Base-by-base conservation (phyloP, 1,284 basidiomycete genomes). In the Ustilago hordei region DNA sequence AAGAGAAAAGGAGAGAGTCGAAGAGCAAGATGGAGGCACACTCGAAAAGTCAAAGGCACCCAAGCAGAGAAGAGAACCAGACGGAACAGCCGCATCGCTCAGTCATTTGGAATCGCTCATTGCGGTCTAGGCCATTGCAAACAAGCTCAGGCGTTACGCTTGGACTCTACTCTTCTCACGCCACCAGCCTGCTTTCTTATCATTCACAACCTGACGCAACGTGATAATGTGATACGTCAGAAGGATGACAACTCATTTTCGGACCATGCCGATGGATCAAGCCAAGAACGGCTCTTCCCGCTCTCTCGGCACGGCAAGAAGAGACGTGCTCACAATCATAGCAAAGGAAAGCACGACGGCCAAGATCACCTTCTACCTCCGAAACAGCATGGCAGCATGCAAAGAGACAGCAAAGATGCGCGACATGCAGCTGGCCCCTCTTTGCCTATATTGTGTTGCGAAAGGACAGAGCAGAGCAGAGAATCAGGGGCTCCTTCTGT, bases 361-460 rank as follows among this genome's bases (percentile, higher is more conserved):
- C 8, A 38, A 35, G 17, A 3, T 17, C 52, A 34, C 35, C 52
- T 54, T 54, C 52, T 54, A 54, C 12, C 52, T n/a, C 34, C 11
- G 35, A 38, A 13, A 34, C 48, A 34, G 32, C 32, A 34, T 52
- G 32, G 52, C 52, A 54, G 32, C 53, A 38, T 55, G 53, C 53
- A 38, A 28, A 31, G 17, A 53, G 39, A 38, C 36, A 23, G 55
- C 12, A 12, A 15, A 31, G 53, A 34, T 47, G 60, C 60, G 43
- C 34, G 39, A 60, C 67, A 60, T 69, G 68, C 68, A 69, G n/a
- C 15, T 17, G 47, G 68, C 68, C 68, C 68, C 68, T 69, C 58
- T 60, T 23, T 28, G n/a, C 9, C 35, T n/a, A 2, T 23, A 28
- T 38, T 31, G 50, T n/a, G 28, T 45, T 28, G 19, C 41, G 13